Percentiles rank a stretch among this genome's conserved stretches.
Conservation (phyloP, 2,329 filamentous ascomycete species). For the Ascochyta rabiei region DNA sequence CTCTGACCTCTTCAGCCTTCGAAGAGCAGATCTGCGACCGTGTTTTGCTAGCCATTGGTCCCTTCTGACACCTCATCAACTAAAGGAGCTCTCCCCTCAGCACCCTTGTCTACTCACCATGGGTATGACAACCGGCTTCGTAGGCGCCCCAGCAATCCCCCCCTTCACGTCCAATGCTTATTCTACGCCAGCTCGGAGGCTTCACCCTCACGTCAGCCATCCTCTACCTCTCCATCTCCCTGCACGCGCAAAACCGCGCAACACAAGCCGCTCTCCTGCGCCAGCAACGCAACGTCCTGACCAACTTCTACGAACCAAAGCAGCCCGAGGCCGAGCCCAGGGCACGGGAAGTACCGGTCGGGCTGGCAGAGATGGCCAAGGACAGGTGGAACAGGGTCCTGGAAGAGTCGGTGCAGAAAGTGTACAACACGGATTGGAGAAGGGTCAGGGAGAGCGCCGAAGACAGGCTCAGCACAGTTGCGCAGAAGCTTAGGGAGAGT, state of each 20-base stretch:
- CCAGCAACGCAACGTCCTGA: conserved; percentile 53
- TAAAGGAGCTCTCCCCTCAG: background rate
- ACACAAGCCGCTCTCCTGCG: conserved; percentile 54
- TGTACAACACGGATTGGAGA: conserved; percentile 55
- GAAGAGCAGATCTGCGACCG: background rate
- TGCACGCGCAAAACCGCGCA: conserved; percentile 56
- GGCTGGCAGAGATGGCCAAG: conserved; percentile 55
- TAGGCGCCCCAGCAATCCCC: conserved; percentile 32
- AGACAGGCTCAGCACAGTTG: conserved; percentile 45
- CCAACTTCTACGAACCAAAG: conserved; percentile 52
- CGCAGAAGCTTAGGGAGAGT: conserved; percentile 43
- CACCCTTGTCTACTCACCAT: conserved; percentile 38
- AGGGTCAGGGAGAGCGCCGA: conserved; percentile 50
- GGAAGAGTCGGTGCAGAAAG: conserved; percentile 50
- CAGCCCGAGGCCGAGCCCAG: conserved; percentile 48
- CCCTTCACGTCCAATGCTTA: conserved; percentile 6
- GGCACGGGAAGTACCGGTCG: conserved; percentile 48
- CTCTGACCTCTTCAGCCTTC: too few species aligned
- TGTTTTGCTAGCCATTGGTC: conserved; percentile 7
- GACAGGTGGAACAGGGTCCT: conserved; percentile 58
- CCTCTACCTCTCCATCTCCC: conserved; percentile 47
- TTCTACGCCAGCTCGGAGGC: conserved; percentile 53
- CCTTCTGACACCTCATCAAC: background rate
- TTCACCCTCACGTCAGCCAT: conserved; percentile 56
- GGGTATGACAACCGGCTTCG: conserved; percentile 60